A percentile compares a stretch with the other conserved stretches of the same genome.
Evolutionary conservation across 2,329 filamentous ascomycete species (phyloP).

Genomic region (Monosporascus sp.): DNA sequence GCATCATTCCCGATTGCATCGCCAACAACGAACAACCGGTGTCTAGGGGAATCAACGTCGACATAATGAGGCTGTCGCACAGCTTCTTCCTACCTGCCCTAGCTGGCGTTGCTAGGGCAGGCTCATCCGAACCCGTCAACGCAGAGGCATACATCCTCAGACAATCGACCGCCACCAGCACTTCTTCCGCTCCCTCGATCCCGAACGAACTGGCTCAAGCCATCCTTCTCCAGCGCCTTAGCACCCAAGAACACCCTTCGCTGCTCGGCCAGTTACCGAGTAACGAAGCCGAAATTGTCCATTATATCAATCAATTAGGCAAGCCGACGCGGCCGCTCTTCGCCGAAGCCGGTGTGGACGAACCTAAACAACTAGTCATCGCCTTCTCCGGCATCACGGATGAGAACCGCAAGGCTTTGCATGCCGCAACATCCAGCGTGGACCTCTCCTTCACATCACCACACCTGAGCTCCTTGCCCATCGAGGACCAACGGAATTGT

Average conservation of each 20-base stretch:
- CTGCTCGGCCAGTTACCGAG: constrained; percentile 41
- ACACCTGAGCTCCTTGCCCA: constrained; percentile 40
- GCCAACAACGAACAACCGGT: constrained; percentile 5
- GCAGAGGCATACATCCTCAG: constrained; percentile 52
- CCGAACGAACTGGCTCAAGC: constrained; percentile 51
- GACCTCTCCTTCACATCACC: constrained; percentile 43
- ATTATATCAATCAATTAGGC: constrained; percentile 56
- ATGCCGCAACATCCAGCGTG: constrained; percentile 35
- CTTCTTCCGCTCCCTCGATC: constrained; percentile 35
- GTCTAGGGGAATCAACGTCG: constrained; percentile 2
- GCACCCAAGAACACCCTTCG: constrained; percentile 41
- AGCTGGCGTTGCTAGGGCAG: constrained; percentile 29
- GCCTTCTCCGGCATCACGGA: constrained; percentile 52
- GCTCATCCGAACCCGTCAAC: constrained; percentile 18
- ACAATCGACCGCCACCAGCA: constrained; percentile 25
- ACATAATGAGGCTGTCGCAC: constrained; percentile 33
- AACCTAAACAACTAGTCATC: constrained; percentile 52
- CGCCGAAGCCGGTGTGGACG: constrained; percentile 22
- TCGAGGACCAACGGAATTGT: constrained; percentile 35
- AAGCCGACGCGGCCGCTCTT: constrained; percentile 49
- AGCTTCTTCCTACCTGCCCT: constrained; percentile 33
- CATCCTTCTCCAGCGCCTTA: constrained; percentile 53
- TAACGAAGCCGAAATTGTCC: constrained; percentile 44
- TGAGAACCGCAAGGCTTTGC: constrained; percentile 35
- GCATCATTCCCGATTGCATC: constrained; percentile 4